Percentiles rank a stretch among this genome's conserved stretches.
These are phyloP conservation scores for Leptographium radiaticola DNA, from an alignment of 2,329 filamentous ascomycete genomes.

Conservation along the genomic window DNA sequence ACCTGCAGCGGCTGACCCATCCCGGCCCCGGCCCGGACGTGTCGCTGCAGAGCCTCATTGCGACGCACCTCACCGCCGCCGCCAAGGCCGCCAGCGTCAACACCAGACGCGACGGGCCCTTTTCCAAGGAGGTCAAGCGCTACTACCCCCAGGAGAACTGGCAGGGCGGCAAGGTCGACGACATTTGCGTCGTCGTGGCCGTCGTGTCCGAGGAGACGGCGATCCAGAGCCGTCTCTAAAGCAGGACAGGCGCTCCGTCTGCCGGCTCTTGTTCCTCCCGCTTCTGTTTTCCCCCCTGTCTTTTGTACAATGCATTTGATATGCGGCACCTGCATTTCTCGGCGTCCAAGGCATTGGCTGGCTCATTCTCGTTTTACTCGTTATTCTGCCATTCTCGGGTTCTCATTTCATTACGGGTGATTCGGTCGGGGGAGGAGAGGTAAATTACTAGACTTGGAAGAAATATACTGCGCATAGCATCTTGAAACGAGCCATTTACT, in stretches of 20 bases:
- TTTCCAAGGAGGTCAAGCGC: constrained; percentile 86
- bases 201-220: constrained; percentile 54
- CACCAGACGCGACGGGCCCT: constrained; percentile 73
- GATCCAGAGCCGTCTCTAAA: constrained; percentile 16
- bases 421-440: too few relatives aligned
- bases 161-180: constrained; percentile 87
- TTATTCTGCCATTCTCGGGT: too few relatives aligned
- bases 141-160: constrained; percentile 78
- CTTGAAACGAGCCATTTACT: too few relatives aligned
- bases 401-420: too few relatives aligned
- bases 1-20: constrained; percentile 28
- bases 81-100: constrained; percentile 80
- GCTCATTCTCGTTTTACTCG: too few relatives aligned
- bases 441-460: too few relatives aligned
- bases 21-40: neutral
- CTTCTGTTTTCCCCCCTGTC: too few relatives aligned
- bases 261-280: too few relatives aligned
- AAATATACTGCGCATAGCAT: too few relatives aligned
- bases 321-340: too few relatives aligned
- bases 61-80: constrained; percentile 64
- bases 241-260: neutral
- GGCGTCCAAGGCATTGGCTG: too few relatives aligned
- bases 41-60: constrained; percentile 66
- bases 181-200: constrained; percentile 78
- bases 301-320: too few relatives aligned